These are phyloP conservation scores for Balakata baccata DNA, from an alignment of 345 rosid species.

Conservation along the genomic window DNA sequence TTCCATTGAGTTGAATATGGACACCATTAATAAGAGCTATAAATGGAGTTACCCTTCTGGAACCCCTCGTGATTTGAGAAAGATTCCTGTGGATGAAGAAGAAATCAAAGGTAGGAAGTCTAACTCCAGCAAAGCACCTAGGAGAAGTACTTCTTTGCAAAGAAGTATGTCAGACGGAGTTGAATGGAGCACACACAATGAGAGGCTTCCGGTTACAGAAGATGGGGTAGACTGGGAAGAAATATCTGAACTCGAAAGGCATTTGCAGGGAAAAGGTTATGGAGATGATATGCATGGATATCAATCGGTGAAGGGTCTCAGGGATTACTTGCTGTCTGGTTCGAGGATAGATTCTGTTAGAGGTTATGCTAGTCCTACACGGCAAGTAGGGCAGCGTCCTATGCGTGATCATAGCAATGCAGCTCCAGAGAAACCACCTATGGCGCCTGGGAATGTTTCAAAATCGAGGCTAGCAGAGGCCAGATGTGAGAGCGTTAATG, in stretches of 20 bases:
- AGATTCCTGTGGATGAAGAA: conserved; percentile 37
- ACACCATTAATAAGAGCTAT: conserved; percentile 52
- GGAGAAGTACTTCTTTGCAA: conserved; percentile 62
- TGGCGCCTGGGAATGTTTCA: conserved; percentile 43
- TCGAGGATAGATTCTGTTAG: conserved; percentile 48
- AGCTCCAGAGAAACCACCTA: conserved; percentile 55
- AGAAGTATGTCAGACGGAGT: conserved; percentile 86
- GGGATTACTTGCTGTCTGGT: conserved; percentile 56
- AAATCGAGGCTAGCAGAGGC: conserved; percentile 64
- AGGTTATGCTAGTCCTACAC: conserved; percentile 49
- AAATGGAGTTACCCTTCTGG: conserved; percentile 53
- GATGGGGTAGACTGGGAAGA: conserved; percentile 62
- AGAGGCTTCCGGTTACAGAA: conserved; percentile 42
- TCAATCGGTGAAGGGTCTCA: conserved; percentile 56
- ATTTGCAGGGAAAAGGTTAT: conserved; percentile 38
- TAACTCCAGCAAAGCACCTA: conserved; percentile 45
- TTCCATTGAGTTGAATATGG: conserved; percentile 77
- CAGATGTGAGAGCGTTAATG: conserved; percentile 45
- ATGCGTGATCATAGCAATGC: background rate
- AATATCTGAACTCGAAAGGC: conserved; percentile 44
- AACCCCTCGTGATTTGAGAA: conserved; percentile 36
- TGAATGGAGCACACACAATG: conserved; percentile 59
- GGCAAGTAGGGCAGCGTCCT: conserved; percentile 26
- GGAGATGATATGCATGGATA: conserved; percentile 63
- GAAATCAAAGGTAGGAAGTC: conserved; percentile 61